phyloP scores from a whole-genome alignment of 2,329 filamentous ascomycete species.

The Triangularia verruculosa region DNA sequence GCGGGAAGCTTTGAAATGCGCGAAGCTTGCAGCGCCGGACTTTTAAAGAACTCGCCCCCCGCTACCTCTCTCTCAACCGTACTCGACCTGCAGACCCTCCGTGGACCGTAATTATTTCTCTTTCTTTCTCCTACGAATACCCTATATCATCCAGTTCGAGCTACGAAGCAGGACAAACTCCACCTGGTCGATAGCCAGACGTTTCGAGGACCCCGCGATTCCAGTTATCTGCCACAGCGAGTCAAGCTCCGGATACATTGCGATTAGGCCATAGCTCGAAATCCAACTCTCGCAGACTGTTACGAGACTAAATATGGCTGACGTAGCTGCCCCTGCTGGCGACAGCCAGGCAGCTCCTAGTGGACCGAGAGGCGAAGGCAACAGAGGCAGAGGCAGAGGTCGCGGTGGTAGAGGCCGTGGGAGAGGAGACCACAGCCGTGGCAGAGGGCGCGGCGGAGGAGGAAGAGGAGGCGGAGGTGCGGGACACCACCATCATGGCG shows the following conservation, averaged over 20 bases:
- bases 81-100: background rate
- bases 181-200: background rate
- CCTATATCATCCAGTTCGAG: background rate
- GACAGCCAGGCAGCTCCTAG: slow-evolving; percentile 12
- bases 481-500: slow-evolving; percentile 18
- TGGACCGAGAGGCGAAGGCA: slow-evolving; percentile 32
- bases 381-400: slow-evolving; percentile 43
- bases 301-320: slow-evolving; percentile 17
- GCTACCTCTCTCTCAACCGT: background rate
- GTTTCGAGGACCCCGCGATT: background rate
- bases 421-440: slow-evolving; percentile 31
- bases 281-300: background rate
- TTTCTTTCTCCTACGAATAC: no score
- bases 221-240: background rate
- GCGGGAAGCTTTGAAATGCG: background rate
- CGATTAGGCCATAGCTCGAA: no score
- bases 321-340: slow-evolving; percentile 13
- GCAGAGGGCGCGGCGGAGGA: slow-evolving; percentile 36
- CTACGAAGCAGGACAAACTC: background rate
- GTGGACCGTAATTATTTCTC: background rate
- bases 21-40: background rate
- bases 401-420: slow-evolving; percentile 39
- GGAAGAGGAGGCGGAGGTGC: slow-evolving; percentile 36
- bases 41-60: background rate
- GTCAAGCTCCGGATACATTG: background rate